These are phyloP conservation scores for Pythium diclinum DNA, from an alignment of 352 stramenopile genomes.

Conservation along the genomic window DNA sequence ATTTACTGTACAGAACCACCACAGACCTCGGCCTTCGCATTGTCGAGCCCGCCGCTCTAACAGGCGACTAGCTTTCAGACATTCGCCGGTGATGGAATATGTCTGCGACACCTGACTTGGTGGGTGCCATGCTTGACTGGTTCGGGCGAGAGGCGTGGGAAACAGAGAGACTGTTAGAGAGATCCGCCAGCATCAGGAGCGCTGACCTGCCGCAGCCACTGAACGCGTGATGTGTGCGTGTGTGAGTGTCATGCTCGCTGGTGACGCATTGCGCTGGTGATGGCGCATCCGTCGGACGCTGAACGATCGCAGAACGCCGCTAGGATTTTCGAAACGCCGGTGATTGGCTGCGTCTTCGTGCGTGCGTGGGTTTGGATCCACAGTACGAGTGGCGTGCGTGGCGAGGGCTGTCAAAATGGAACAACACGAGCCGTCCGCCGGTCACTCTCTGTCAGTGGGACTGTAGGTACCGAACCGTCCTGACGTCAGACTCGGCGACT, in stretches of 20 bases:
- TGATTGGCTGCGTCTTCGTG: background rate
- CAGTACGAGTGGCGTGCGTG: background rate
- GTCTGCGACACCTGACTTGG: background rate
- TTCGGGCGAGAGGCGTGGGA: background rate
- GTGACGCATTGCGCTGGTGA: background rate
- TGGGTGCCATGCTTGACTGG: background rate
- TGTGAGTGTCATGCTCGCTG: background rate
- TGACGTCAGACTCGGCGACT: background rate
- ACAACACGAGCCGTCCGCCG: background rate
- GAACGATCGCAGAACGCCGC: constrained; percentile 1
- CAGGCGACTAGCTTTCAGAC: no score
- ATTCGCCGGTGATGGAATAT: no score
- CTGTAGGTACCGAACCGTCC: background rate
- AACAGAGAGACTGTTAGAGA: background rate
- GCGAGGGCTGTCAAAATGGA: constrained; percentile 4
- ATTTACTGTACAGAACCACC: background rate
- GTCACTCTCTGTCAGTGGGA: background rate
- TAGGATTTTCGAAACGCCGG: background rate
- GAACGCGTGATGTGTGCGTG: background rate
- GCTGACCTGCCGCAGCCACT: background rate
- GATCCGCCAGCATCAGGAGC: background rate
- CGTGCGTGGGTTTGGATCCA: constrained; percentile 3
- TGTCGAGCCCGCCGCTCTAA: background rate
- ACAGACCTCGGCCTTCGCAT: background rate
- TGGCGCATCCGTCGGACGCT: background rate